Conservation (phyloP, 1,284 basidiomycete genomes). For the Vanrija sp. region DNA sequence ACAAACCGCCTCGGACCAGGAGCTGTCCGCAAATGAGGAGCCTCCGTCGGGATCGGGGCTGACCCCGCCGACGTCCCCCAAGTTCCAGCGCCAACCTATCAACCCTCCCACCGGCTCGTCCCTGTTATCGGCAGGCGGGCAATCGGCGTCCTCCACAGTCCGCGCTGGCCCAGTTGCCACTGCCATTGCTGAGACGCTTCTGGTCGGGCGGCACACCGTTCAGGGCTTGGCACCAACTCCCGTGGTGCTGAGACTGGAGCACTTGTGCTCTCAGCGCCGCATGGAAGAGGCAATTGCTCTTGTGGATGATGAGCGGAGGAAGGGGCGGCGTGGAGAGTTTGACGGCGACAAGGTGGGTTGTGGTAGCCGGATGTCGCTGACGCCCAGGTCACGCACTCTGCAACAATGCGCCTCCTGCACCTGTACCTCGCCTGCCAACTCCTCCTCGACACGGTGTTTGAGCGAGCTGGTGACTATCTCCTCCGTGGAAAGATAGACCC, state of each 20-base stretch:
- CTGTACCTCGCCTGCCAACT: constrained; percentile 46
- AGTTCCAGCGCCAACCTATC: constrained; percentile 22
- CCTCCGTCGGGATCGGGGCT: constrained; percentile 41
- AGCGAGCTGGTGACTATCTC: constrained; percentile 47
- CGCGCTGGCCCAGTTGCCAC: constrained; percentile 11
- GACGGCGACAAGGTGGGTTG: constrained; percentile 39
- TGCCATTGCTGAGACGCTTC: constrained; percentile 44
- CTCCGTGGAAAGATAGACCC: constrained; percentile 44
- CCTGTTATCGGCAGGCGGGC: constrained; percentile 9
- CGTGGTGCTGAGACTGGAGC: constrained; percentile 41
- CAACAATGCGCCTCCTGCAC: constrained; percentile 46
- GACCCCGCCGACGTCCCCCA: constrained; percentile 39
- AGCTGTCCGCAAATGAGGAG: constrained; percentile 19
- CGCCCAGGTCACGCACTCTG: constrained; percentile 33
- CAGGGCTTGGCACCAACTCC: constrained; percentile 45
- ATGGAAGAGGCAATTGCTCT: constrained; percentile 46
- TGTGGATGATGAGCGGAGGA: constrained; percentile 44
- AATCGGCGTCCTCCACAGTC: not conserved
- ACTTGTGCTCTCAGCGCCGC: constrained; percentile 39
- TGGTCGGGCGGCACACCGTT: constrained; percentile 45
- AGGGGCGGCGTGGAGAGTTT: constrained; percentile 39
- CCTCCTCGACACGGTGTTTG: constrained; percentile 46
- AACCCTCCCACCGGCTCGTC: constrained; percentile 21
- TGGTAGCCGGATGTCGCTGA: constrained; percentile 9
- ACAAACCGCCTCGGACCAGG: not conserved